Conservation (phyloP, 2,329 filamentous ascomycete species). For the Rachicladosporium sp. region DNA sequence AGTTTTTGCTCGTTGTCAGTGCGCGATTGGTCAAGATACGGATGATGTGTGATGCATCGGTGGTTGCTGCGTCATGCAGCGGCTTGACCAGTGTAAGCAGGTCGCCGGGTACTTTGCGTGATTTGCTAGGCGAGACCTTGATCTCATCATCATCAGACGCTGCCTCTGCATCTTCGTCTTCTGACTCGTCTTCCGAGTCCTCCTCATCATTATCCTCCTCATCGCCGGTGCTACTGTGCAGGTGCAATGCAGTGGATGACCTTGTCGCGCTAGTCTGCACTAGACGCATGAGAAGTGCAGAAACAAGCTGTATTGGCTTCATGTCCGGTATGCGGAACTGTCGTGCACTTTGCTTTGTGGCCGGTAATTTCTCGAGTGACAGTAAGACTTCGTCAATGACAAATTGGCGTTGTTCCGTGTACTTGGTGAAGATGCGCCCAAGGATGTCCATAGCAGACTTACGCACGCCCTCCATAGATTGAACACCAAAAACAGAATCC, state of each 20-base stretch:
- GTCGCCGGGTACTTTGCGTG: conserved; percentile 11
- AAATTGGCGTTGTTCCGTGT: conserved; percentile 64
- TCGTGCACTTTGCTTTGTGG: conserved; percentile 81
- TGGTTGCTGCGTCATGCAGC: conserved; percentile 56
- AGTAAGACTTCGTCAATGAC: conserved; percentile 86
- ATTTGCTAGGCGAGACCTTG: conserved; percentile 9
- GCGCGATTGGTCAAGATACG: conserved; percentile 77
- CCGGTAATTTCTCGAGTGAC: conserved; percentile 82
- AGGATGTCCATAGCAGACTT: conserved; percentile 91
- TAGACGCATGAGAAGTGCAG: conserved; percentile 85
- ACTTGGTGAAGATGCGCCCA: conserved; percentile 78
- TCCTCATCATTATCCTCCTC: conserved; percentile 15
- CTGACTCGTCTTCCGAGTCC: conserved; percentile 19
- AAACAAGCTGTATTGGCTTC: conserved; percentile 84
- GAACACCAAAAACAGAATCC: conserved; percentile 73
- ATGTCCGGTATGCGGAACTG: conserved; percentile 85
- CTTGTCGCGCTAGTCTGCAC: conserved; percentile 75
- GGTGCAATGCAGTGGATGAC: conserved; percentile 15
- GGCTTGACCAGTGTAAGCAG: conserved; percentile 39
- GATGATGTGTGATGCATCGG: conserved; percentile 71
- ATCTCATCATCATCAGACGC: conserved; percentile 26
- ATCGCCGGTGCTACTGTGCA: conserved; percentile 9
- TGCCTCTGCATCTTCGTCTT: conserved; percentile 21
- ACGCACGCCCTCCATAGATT: conserved; percentile 80
- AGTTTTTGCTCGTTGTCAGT: conserved; percentile 81